phyloP scores from a whole-genome alignment of 1,284 basidiomycete species.

The Ceratobasidium sp. region DNA sequence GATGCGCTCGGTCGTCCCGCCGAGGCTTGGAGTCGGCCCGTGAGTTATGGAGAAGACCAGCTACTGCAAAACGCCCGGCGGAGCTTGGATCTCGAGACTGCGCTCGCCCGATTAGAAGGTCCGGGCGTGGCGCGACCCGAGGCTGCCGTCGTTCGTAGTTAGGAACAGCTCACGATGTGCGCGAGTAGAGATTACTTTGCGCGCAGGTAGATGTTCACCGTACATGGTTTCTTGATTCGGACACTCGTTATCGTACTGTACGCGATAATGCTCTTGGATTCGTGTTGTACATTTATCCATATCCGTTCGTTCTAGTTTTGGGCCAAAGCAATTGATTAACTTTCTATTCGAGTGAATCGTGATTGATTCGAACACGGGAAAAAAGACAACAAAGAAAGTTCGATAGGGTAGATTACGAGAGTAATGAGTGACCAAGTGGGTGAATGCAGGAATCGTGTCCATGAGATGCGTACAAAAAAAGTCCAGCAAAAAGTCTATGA shows the following conservation, averaged over 20 bases:
- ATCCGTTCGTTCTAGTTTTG: constrained; percentile 9
- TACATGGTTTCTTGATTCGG: not conserved
- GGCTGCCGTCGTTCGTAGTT: not conserved
- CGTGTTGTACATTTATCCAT: not conserved
- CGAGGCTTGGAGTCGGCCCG: constrained; percentile 50
- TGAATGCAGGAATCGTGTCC: not conserved
- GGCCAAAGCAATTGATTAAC: not conserved
- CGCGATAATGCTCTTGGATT: not conserved
- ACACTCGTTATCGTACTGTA: not conserved
- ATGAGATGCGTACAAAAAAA: constrained; percentile 29
- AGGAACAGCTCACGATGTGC: no score
- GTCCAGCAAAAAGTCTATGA: constrained; percentile 20
- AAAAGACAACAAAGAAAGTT: constrained; percentile 13
- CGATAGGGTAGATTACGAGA: constrained; percentile 16
- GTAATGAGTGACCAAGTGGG: not conserved
- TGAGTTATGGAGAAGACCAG: constrained; percentile 60
- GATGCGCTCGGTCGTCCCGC: constrained; percentile 58
- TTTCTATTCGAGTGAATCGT: not conserved
- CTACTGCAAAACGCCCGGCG: constrained; percentile 60
- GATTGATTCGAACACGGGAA: not conserved
- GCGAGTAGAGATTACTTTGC: not conserved
- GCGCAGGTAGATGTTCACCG: not conserved
- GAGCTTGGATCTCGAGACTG: constrained; percentile 61
- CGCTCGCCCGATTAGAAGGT: constrained; percentile 59
- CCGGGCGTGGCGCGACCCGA: not conserved